A percentile compares a stretch with the other conserved stretches of the same genome.
These are phyloP conservation scores for Rosa lucieae DNA, from an alignment of 306 rosid species.

Conservation along the genomic window DNA sequence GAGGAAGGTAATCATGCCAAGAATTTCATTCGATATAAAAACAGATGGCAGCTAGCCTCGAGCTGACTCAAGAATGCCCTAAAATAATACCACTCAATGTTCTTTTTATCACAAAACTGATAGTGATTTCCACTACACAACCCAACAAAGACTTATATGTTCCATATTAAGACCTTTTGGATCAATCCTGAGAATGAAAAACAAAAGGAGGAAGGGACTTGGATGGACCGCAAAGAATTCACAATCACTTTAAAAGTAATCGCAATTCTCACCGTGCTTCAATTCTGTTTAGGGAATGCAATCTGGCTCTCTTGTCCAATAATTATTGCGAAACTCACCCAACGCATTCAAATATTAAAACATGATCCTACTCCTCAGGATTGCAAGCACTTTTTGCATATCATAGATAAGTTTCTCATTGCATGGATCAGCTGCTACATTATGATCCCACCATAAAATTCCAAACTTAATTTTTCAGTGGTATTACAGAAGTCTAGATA, in stretches of 20 bases:
- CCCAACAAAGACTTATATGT: background rate
- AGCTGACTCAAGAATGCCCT: background rate
- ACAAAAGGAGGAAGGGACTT: background rate
- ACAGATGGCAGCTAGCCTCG: background rate
- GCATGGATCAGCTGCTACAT: too few species aligned
- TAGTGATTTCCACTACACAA: background rate
- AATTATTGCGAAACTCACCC: background rate
- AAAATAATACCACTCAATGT: background rate
- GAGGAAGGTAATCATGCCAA: background rate
- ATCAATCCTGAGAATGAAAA: background rate
- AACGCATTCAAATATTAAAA: background rate
- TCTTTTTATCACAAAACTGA: background rate
- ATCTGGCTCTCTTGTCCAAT: background rate
- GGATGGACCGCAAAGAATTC: background rate
- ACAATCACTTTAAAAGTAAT: background rate
- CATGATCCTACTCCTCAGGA: background rate
- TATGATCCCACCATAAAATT: too few species aligned
- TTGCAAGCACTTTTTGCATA: background rate
- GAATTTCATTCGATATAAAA: background rate
- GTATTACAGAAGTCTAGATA: too few species aligned
- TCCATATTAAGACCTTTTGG: background rate
- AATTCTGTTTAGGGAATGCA: background rate
- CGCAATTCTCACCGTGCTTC: background rate
- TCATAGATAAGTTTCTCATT: too few species aligned
- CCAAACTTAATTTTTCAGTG: too few species aligned